Base-by-base conservation (phyloP, 305 asterid genomes). In the Stenogyne calaminthoides region DNA sequence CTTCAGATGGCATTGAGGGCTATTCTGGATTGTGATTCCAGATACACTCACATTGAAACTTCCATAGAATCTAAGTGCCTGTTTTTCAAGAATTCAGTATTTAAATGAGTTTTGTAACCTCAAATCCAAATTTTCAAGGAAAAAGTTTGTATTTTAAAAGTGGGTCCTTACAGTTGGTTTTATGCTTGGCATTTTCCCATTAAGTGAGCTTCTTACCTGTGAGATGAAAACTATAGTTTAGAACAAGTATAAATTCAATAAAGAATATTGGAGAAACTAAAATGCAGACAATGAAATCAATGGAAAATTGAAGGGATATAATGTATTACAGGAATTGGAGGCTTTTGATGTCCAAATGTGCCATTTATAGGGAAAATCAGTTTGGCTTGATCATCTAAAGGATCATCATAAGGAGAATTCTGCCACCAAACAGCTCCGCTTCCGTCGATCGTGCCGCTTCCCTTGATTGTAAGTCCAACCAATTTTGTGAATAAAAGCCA, bases 21-120 rank as follows among this genome's bases (percentile, higher is more conserved):
- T 93, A 64, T 88, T 88, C 64, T 85, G 95, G 61, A 93, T 91
- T 1, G 77, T 89, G 64, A 93, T 91, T 44, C 98, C 97, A 5
- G 89, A 88, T 22, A 93, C 97, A 2, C 88, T 86, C 54, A 85
- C 98, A 5, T 89, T 89, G 74, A 88, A 87, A 80, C 98, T 93
- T 69, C 97, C 97, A 32, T 91, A 93, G 83, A 93, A 93, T 61
- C 98, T 80, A 10, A 93, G 85, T 6, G 97, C 97, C 98, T 93
- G 84, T 69, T 64, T 73, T 52, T 46, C 49, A 84, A 71, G 10
- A 42, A 29, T 46, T 52, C 34, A 56, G 2, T 25, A 6, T 16
- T 37, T 19, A 11, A 12, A 16, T 55, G 29, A 60, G 22, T 59
- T 62, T 19, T 9, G n/a, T 49, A 10, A 11, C 14, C 11, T 6